Evolutionary conservation across 441 rosid genomes (phyloP), one percentile per base, ranked within the genome.

Genomic region (Hypseocharis bilobata): DNA sequence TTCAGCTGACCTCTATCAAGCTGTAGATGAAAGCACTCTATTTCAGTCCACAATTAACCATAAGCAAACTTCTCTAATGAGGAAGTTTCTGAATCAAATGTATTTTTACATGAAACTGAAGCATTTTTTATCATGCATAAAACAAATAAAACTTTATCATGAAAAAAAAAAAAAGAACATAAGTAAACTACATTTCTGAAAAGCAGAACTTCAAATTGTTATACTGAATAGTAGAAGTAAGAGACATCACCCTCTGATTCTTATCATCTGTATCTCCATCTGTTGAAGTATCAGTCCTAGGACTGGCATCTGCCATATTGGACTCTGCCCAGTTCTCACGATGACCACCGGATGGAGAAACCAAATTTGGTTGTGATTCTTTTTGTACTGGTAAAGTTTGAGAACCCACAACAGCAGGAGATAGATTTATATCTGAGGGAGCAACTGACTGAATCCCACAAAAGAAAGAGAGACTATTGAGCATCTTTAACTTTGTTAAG

Each of bases 261-360:
- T 82, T 90, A 65, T 87, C 89, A 70, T 86, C 94, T 47, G 92
- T 83, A 67, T 87, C 94, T 20, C 55, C 55, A 60, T 89, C 96
- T 10, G 96, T 83, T 73, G 96, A 89, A 38, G 80, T 84, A 76
- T 87, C 94, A 36, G 91, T 87, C 74, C 80, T 83, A 60, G 89
- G 89, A 78, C 96, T 89, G 52, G 83, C 85, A 70, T 85, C 92
- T 20, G 84, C 88, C 83, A 84, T 77, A 55, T 70, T 78, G 69
- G 83, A 76, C 66, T 85, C 88, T 64, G 83, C 86, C 88, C 86
- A 82, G 55, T 82, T 82, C 79, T 85, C 86, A 32, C 64, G 77
- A 62, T 74, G 75, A 63, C 74, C 77, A 71, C 82, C 78, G 64
- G 78, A 75, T 64, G 72, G 70, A 55, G 91, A 74, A 61, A 73